Conservation (phyloP, 2,329 filamentous ascomycete species). For the Aspergillus texensis region DNA sequence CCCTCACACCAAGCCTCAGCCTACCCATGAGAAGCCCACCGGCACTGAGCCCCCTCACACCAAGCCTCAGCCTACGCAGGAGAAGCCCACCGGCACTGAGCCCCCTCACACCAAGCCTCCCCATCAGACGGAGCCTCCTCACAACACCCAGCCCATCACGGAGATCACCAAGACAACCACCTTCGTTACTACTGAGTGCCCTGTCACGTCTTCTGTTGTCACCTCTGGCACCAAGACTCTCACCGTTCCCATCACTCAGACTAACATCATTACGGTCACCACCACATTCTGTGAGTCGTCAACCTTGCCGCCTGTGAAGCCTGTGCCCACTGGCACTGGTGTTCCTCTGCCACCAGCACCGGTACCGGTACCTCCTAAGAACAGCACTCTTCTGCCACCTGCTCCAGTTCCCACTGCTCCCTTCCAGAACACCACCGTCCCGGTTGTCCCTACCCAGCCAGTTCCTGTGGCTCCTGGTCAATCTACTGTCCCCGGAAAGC, state of each 20-base stretch:
- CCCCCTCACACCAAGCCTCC: slow-evolving; percentile 3
- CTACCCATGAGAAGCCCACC: not conserved
- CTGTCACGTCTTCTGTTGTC: slow-evolving; percentile 33
- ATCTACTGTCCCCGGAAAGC: not conserved
- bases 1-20: not conserved
- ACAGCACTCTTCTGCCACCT: slow-evolving; percentile 14
- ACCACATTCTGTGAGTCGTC: slow-evolving; percentile 30
- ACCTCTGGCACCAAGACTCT: slow-evolving; percentile 32
- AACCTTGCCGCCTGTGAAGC: slow-evolving; percentile 14
- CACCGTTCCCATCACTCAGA: slow-evolving; percentile 35
- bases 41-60: not conserved
- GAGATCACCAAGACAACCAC: slow-evolving; percentile 36
- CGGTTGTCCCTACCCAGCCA: slow-evolving; percentile 17
- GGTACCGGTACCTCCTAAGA: not conserved
- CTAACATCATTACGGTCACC: slow-evolving; percentile 33
- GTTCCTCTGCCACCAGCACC: slow-evolving; percentile 9
- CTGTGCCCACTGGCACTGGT: slow-evolving; percentile 19
- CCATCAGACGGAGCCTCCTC: not conserved
- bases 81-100: not conserved
- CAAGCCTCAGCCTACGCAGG: too few relatives aligned
- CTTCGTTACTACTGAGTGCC: slow-evolving; percentile 37
- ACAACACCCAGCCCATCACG: slow-evolving; percentile 16
- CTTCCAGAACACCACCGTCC: slow-evolving; percentile 22
- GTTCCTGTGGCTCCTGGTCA: slow-evolving; percentile 12
- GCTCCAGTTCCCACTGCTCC: slow-evolving; percentile 12